Conservation (phyloP, 2,329 filamentous ascomycete species). For the Drechmeria coniospora region DNA sequence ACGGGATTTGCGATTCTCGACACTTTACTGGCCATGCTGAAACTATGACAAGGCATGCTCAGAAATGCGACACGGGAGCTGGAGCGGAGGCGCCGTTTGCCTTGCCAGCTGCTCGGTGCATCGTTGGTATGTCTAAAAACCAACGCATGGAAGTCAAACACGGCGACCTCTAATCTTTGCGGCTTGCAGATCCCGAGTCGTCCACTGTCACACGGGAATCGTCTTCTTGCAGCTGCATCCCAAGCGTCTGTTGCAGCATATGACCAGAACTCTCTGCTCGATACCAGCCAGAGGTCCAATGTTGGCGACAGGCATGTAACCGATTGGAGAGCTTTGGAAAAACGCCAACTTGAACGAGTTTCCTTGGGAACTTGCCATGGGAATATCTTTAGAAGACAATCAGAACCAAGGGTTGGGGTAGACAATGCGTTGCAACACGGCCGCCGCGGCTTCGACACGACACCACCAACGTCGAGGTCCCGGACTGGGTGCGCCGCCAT, state of each 20-base stretch:
- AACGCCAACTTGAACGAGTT: too few species aligned
- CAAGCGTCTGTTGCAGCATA: constrained; percentile 2
- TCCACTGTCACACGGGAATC: not conserved
- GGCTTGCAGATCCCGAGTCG: constrained; percentile 2
- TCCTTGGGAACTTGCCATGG: too few species aligned
- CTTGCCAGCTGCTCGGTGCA: constrained; percentile 8
- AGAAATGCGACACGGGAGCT: constrained; percentile 17
- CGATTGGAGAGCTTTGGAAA: too few species aligned
- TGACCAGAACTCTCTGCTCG: not conserved
- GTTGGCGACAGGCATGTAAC: too few species aligned
- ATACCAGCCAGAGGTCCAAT: too few species aligned
- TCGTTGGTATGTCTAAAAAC: constrained; percentile 8
- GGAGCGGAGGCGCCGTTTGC: constrained; percentile 12
- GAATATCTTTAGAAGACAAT: too few species aligned
- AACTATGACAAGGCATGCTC: constrained; percentile 22
- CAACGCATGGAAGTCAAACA: not conserved
- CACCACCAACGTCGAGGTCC: not conserved
- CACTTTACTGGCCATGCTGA: constrained; percentile 5
- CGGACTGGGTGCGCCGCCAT: too few species aligned
- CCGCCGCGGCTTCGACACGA: too few species aligned
- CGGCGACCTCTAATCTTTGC: not conserved
- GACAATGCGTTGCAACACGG: too few species aligned
- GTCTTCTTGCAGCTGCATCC: constrained; percentile 1
- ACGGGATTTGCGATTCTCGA: too few species aligned
- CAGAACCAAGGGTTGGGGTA: too few species aligned